Percentiles rank a stretch among this genome's conserved stretches.
Conservation (phyloP, 2,329 filamentous ascomycete species). For the Fusarium nisikadoi region DNA sequence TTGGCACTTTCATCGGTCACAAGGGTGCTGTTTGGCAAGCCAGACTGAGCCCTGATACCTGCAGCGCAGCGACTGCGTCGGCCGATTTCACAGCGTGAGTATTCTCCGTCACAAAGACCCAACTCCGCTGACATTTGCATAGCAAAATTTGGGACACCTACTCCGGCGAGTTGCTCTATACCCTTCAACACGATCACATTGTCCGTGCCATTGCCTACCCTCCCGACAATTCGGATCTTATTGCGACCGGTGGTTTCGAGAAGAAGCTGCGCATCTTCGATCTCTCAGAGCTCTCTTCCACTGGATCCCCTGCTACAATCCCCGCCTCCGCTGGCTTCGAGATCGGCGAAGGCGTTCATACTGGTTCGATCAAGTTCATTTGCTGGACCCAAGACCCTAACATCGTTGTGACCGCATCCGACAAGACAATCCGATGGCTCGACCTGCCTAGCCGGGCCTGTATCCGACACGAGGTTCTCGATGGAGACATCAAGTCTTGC, state of each 20-base stretch:
- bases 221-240: slow-evolving; percentile 80
- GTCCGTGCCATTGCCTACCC: slow-evolving; percentile 94
- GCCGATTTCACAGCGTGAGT: slow-evolving; percentile 94
- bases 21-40: slow-evolving; percentile 99
- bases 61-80: slow-evolving; percentile 89
- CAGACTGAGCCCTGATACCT: slow-evolving; percentile 86
- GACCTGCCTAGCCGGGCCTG: slow-evolving; percentile 82
- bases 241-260: slow-evolving; percentile 94
- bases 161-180: slow-evolving; percentile 87
- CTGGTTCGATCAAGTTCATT: slow-evolving; percentile 92
- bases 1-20: slow-evolving; percentile 97
- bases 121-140: slow-evolving; percentile 45
- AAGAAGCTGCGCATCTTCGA: slow-evolving; percentile 97
- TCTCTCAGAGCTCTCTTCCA: slow-evolving; percentile 68
- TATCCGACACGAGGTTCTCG: slow-evolving; percentile 80
- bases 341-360: slow-evolving; percentile 86
- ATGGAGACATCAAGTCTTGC: slow-evolving; percentile 89
- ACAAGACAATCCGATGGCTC: slow-evolving; percentile 95
- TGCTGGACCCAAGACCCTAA: slow-evolving; percentile 93
- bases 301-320: slow-evolving; percentile 58
- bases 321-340: slow-evolving; percentile 78
- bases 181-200: slow-evolving; percentile 92
- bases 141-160: slow-evolving; percentile 98
- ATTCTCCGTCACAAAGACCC: background rate
- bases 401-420: slow-evolving; percentile 88